A percentile compares a stretch with the other conserved stretches of the same genome.
These are phyloP conservation scores for Vanrija humicola DNA, from an alignment of 1,284 basidiomycete genomes.

Conservation along the genomic window DNA sequence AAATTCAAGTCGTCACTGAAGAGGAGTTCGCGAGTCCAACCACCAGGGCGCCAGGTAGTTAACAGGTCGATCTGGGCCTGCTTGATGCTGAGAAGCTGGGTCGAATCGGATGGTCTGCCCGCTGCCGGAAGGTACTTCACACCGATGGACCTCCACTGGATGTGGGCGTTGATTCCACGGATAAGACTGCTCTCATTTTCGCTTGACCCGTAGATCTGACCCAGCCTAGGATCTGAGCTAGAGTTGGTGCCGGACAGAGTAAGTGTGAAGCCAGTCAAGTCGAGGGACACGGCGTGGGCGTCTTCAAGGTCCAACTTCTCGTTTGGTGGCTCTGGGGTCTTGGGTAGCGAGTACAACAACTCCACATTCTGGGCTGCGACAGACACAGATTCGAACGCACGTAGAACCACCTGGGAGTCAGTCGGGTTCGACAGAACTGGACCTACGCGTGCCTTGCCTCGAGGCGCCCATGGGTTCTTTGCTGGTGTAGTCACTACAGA, in stretches of 20 bases:
- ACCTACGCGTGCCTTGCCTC: constrained; percentile 15
- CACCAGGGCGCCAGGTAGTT: constrained; percentile 37
- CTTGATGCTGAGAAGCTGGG: constrained; percentile 31
- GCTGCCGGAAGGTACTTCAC: constrained; percentile 34
- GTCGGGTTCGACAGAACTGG: not conserved
- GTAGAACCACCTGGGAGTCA: constrained; percentile 31
- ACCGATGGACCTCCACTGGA: constrained; percentile 30
- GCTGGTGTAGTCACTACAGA: not conserved
- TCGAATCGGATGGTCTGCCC: constrained; percentile 24
- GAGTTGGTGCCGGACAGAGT: constrained; percentile 33
- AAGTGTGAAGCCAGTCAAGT: constrained; percentile 21
- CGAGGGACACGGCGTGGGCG: constrained; percentile 30
- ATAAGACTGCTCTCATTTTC: constrained; percentile 24
- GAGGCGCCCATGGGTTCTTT: constrained; percentile 11
- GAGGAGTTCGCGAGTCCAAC: constrained; percentile 35
- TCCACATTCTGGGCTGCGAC: constrained; percentile 22
- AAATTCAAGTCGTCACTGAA: constrained; percentile 42
- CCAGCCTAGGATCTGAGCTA: constrained; percentile 32
- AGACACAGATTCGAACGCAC: constrained; percentile 31
- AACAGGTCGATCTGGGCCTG: constrained; percentile 35
- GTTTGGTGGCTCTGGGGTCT: not conserved
- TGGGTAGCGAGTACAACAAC: constrained; percentile 25
- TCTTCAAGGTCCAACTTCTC: not conserved
- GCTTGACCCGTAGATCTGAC: constrained; percentile 39
- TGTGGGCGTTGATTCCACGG: constrained; percentile 28